Evolutionary conservation across 192 early-diverging fungal genomes (phyloP).

Genomic region (Chytriomyces sp.): DNA sequence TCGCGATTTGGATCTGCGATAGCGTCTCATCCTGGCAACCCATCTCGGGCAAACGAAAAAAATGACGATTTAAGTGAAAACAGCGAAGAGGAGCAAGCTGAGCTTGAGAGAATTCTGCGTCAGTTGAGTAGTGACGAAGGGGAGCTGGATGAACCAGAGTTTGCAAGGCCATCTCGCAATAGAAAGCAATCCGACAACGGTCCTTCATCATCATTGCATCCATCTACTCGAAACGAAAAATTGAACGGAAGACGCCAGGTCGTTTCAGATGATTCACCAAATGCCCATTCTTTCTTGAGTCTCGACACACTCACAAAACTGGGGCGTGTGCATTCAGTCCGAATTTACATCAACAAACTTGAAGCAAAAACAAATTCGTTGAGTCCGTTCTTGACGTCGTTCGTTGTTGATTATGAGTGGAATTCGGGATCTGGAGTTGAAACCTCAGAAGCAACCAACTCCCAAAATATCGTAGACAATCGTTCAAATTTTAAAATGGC

Average conservation of each 20-base stretch:
- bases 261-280: not conserved
- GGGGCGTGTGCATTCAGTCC: constrained; percentile 37
- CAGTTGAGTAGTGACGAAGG: constrained; percentile 8
- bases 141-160: constrained; percentile 22
- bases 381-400: constrained; percentile 15
- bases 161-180: not conserved
- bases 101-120: constrained; percentile 15
- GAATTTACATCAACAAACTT: constrained; percentile 30
- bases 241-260: too few relatives aligned
- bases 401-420: constrained; percentile 28
- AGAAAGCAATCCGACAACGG: too few relatives aligned
- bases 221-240: too few relatives aligned
- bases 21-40: not conserved
- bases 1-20: constrained; percentile 18
- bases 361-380: constrained; percentile 22
- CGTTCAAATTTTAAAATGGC: not conserved
- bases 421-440: not conserved
- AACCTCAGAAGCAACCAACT: too few relatives aligned
- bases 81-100: not conserved
- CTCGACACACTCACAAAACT: constrained; percentile 36
- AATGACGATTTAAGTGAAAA: not conserved
- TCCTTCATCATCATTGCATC: too few relatives aligned
- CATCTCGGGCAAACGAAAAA: not conserved
- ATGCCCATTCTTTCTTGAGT: not conserved
- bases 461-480: too few relatives aligned